Conservation (phyloP, 2,329 filamentous ascomycete species). For the Fusarium nematophilum region DNA sequence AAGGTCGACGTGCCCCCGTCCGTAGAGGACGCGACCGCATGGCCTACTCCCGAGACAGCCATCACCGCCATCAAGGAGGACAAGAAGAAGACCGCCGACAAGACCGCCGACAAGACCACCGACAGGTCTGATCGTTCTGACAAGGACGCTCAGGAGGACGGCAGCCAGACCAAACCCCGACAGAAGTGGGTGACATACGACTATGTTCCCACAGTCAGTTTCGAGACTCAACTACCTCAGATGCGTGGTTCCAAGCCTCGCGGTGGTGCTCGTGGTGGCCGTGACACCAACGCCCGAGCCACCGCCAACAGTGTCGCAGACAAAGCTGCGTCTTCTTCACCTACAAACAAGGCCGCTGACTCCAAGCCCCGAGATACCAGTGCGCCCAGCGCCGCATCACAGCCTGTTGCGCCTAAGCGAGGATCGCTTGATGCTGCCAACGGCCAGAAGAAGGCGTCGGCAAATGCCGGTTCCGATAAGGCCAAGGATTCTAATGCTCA, state of each 20-base stretch:
- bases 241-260: slow-evolving; percentile 62
- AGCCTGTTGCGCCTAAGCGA: slow-evolving; percentile 57
- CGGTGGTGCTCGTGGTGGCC: slow-evolving; percentile 58
- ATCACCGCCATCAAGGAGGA: slow-evolving; percentile 72
- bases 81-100: slow-evolving; percentile 78
- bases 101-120: slow-evolving; percentile 65
- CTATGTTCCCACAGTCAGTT: slow-evolving; percentile 86
- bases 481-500: slow-evolving; percentile 53
- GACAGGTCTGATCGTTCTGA: slow-evolving; percentile 72
- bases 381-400: slow-evolving; percentile 51
- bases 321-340: slow-evolving; percentile 49
- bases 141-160: slow-evolving; percentile 69
- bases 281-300: slow-evolving; percentile 51
- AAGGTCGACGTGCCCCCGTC: slow-evolving; percentile 64
- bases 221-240: slow-evolving; percentile 81
- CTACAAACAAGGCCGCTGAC: slow-evolving; percentile 49
- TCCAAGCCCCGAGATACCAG: slow-evolving; percentile 51
- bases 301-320: slow-evolving; percentile 51
- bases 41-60: slow-evolving; percentile 90
- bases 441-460: slow-evolving; percentile 57
- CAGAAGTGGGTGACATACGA: slow-evolving; percentile 86
- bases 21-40: slow-evolving; percentile 80
- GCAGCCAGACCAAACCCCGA: slow-evolving; percentile 57
- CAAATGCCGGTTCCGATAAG: slow-evolving; percentile 51
- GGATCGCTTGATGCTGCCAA: slow-evolving; percentile 54